Evolutionary conservation across 1,139 yeast species (phyloP).

Genomic region (Oligophagozyma castellii): DNA sequence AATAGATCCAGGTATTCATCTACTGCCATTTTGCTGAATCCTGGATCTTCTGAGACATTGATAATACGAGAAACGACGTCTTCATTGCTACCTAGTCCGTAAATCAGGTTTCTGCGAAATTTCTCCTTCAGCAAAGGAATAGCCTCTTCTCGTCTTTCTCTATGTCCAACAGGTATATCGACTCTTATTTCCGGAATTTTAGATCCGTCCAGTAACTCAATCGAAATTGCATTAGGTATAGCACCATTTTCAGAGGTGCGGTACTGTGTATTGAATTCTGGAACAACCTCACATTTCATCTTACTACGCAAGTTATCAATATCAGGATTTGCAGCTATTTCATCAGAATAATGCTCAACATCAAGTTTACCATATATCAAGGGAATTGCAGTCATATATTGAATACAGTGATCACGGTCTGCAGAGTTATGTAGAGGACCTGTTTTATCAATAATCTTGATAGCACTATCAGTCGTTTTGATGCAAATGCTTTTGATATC

Average conservation of each 20-base stretch:
- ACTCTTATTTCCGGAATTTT: constrained; percentile 38
- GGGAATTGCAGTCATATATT: constrained; percentile 47
- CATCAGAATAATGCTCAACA: constrained; percentile 43
- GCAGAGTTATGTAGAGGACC: constrained; percentile 50
- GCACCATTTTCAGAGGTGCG: constrained; percentile 43
- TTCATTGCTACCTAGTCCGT: constrained; percentile 27
- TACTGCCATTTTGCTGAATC: constrained; percentile 31
- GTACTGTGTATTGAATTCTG: constrained; percentile 35
- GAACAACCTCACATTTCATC: constrained; percentile 41
- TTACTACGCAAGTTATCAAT: constrained; percentile 38
- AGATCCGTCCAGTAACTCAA: constrained; percentile 41
- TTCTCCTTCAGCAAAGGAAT: constrained; percentile 38
- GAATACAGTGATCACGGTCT: constrained; percentile 50
- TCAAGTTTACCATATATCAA: constrained; percentile 39
- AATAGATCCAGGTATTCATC: constrained; percentile 38
- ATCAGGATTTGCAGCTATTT: constrained; percentile 36
- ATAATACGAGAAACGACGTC: constrained; percentile 29
- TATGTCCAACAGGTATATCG: constrained; percentile 46
- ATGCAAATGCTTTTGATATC: constrained; percentile 37
- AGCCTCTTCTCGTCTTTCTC: constrained; percentile 43
- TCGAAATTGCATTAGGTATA: constrained; percentile 39
- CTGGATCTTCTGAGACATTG: constrained; percentile 23
- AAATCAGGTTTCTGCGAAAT: constrained; percentile 36
- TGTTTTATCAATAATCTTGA: constrained; percentile 42
- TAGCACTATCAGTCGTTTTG: constrained; percentile 47